Evolutionary conservation across 192 early-diverging fungal genomes (phyloP).

Genomic region (Umbelopsis sp.): DNA sequence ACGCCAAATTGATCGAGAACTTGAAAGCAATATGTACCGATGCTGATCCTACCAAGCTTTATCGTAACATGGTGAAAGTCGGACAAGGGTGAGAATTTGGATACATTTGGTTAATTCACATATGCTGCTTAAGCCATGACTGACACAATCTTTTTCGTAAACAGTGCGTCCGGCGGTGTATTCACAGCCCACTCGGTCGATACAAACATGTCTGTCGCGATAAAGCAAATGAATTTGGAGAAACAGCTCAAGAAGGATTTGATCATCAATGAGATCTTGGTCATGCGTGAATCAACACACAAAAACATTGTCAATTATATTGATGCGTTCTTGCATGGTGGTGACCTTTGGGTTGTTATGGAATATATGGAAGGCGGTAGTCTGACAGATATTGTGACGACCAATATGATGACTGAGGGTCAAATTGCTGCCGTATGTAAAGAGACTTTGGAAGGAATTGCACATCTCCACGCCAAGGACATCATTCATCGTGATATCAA

Average conservation of each 20-base stretch:
- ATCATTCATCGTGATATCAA: conserved; percentile 92
- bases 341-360: conserved; percentile 90
- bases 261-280: conserved; percentile 88
- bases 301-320: conserved; percentile 86
- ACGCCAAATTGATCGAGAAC: conserved; percentile 82
- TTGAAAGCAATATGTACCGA: conserved; percentile 82
- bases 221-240: conserved; percentile 94
- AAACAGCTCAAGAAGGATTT: conserved; percentile 93
- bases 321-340: conserved; percentile 74
- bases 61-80: conserved; percentile 86
- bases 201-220: conserved; percentile 74
- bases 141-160: background rate
- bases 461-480: conserved; percentile 69
- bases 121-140: background rate
- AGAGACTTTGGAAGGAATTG: conserved; percentile 75
- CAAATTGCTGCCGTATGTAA: conserved; percentile 83
- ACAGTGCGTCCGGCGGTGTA: conserved; percentile 87
- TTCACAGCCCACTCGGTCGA: conserved; percentile 76
- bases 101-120: conserved; percentile 10
- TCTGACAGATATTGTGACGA: conserved; percentile 81
- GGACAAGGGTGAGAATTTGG: conserved; percentile 73
- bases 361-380: conserved; percentile 92
- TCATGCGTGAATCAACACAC: conserved; percentile 82
- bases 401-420: conserved; percentile 75
- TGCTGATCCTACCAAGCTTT: conserved; percentile 82